A percentile compares a stretch with the other conserved stretches of the same genome.
Evolutionary conservation across 2,329 filamentous ascomycete species (phyloP).

Genomic region (Phaeosphaeriaceae sp.): DNA sequence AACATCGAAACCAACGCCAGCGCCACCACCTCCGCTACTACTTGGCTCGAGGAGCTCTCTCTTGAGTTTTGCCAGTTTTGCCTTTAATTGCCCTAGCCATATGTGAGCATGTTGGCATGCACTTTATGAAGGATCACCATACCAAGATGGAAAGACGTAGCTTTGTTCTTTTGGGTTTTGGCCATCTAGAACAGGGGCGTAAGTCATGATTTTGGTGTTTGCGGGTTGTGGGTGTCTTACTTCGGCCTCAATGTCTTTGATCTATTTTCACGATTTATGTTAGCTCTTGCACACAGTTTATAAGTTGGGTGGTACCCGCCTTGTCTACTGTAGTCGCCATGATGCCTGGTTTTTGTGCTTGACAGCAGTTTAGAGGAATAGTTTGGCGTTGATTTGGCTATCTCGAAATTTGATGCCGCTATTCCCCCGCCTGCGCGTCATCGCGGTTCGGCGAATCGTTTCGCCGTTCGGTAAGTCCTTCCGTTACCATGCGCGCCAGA

Average conservation of each 20-base stretch:
- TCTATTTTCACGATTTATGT: conserved; percentile 60
- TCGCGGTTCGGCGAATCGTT: conserved; percentile 19
- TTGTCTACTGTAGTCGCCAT: conserved; percentile 99
- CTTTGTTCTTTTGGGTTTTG: conserved; percentile 96
- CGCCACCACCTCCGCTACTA: conserved; percentile 80
- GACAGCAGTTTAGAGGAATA: conserved; percentile 4
- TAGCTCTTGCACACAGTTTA: conserved; percentile 19
- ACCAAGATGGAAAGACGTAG: conserved; percentile 89
- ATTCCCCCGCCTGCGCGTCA: conserved; percentile 37
- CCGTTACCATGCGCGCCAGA: neutral
- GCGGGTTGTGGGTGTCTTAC: conserved; percentile 58
- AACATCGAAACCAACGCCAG: conserved; percentile 92
- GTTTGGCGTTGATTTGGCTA: conserved; percentile 11
- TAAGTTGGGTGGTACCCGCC: conserved; percentile 58
- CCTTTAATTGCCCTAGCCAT: conserved; percentile 79
- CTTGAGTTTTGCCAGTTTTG: conserved; percentile 97
- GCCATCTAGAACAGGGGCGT: conserved; percentile 71
- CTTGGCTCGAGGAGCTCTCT: conserved; percentile 88
- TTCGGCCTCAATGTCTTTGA: conserved; percentile 96
- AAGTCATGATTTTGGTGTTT: conserved; percentile 24
- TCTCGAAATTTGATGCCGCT: conserved; percentile 40
- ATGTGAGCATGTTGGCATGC: conserved; percentile 29
- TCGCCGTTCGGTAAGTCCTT: conserved; percentile 7
- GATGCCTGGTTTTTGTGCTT: conserved; percentile 48
- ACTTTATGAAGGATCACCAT: conserved; percentile 12